Evolutionary conservation across 768 basidiomycete genomes (phyloP).

Genomic region (Russula olivacea): DNA sequence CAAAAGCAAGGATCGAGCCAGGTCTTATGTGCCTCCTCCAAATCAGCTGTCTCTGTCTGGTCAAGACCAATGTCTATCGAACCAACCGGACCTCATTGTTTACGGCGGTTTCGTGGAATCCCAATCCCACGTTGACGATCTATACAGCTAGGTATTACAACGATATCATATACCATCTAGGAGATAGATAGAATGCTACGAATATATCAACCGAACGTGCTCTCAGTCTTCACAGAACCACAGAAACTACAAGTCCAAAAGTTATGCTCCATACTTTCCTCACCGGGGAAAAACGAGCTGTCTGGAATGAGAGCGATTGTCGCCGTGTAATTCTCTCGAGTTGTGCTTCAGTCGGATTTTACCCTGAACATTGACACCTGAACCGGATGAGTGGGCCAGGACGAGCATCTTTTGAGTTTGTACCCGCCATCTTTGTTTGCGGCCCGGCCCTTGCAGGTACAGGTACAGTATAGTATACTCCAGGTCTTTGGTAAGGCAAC

Average conservation of each 20-base stretch:
- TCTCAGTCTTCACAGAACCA: constrained; percentile 51
- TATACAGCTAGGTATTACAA: neutral
- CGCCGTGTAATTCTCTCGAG: constrained; percentile 15
- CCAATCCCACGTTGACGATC: too few species aligned
- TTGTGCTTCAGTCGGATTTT: constrained; percentile 9
- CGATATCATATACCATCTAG: neutral
- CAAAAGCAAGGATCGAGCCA: neutral
- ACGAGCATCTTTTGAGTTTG: neutral
- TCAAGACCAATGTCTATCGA: neutral
- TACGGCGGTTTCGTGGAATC: neutral
- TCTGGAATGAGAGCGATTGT: constrained; percentile 20
- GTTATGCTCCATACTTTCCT: constrained; percentile 48
- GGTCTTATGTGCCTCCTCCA: neutral
- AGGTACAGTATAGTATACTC: too few species aligned
- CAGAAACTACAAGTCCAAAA: constrained; percentile 75
- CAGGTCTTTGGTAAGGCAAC: too few species aligned
- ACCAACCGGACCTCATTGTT: neutral
- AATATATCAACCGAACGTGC: constrained; percentile 9
- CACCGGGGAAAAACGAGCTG: too few species aligned
- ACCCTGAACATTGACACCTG: constrained; percentile 18
- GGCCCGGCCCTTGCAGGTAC: too few species aligned
- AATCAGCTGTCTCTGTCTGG: neutral
- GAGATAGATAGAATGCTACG: neutral
- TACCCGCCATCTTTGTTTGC: too few species aligned
- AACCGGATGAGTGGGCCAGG: neutral